Conservation (phyloP, 2,329 filamentous ascomycete species). For the Acrocalymma vagum region DNA sequence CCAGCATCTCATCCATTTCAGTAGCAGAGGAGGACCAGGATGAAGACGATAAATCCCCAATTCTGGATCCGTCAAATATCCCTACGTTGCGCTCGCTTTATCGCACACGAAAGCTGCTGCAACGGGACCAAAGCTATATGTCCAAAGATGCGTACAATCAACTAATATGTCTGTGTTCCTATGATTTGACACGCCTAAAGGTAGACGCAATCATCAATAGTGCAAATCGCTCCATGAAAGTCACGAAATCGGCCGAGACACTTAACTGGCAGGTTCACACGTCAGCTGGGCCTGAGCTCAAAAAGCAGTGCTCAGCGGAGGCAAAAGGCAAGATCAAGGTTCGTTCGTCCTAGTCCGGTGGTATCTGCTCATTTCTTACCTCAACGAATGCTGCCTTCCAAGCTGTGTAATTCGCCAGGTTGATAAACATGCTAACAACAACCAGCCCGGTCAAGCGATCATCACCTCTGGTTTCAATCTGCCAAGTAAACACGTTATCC, state of each 20-base stretch:
- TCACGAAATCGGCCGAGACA: slow-evolving; percentile 15
- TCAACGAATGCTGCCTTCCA: no score
- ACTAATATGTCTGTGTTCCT: slow-evolving; percentile 36
- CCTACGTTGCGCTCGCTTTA: slow-evolving; percentile 39
- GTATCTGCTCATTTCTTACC: no score
- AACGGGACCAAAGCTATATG: slow-evolving; percentile 35
- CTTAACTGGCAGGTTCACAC: slow-evolving; percentile 36
- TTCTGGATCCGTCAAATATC: slow-evolving; percentile 27
- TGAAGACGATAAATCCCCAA: slow-evolving; percentile 4
- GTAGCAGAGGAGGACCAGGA: slow-evolving; percentile 16
- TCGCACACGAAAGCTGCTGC: slow-evolving; percentile 28
- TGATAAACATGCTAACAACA: neutral
- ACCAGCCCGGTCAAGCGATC: slow-evolving; percentile 26
- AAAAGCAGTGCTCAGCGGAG: slow-evolving; percentile 28
- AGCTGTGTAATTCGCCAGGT: no score
- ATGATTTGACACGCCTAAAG: slow-evolving; percentile 41
- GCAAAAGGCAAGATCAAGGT: slow-evolving; percentile 18
- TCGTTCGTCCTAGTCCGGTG: no score
- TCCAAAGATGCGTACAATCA: slow-evolving; percentile 41
- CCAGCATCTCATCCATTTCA: slow-evolving; percentile 18
- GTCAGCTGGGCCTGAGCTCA: slow-evolving; percentile 36
- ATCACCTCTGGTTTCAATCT: slow-evolving; percentile 38
- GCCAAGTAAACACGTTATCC: slow-evolving; percentile 40
- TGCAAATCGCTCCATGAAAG: slow-evolving; percentile 24
- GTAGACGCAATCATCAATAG: slow-evolving; percentile 47